Evolutionary conservation across 2,329 filamentous ascomycete genomes (phyloP), one percentile per base, ranked within the genome.

Genomic region (Xylariaceae sp.): DNA sequence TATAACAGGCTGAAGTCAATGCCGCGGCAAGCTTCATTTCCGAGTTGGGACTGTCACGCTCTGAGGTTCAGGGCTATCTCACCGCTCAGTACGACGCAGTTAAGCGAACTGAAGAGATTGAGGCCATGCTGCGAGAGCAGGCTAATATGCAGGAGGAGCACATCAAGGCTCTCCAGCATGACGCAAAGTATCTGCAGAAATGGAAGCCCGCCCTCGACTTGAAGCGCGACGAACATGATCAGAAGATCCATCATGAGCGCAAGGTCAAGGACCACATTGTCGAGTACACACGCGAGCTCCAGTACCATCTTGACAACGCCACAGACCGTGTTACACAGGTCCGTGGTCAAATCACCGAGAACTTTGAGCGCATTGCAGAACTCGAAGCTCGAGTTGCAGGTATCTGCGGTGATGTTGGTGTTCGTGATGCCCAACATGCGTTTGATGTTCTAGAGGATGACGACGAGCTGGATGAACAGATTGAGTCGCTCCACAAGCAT

Each of bases 1-100:
- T 16, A n/a, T 5, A 16, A 17, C 39, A 61, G 57, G 42, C 45
- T 22, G 56, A 59, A 41, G 50, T 58, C 23, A 16, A 55, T 22
- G 27, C 35, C 17, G 53, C 50, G 17, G 19, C 34, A 16, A n/a
- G 22, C 14, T 22, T 19, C 2, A 22, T 42, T 6, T 38, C 48
- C 16, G 40, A 42, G 8, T 22, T 41, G 7, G 7, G 14, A 16
- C 22, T 14, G 0, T 14, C 10, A 2, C 25, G 43, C 2, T 6
- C 35, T 1, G 41, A 55, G 6, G 33, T 56, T 20, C 22, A 35
- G 3, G 22, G 23, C 8, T 34, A 39, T 17, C 22, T 59, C 11
- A 27, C 22, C 1, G 5, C 22, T 5, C 55, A 56, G 14, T 54
- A 52, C 44, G 4, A 35, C 3, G 22, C 42, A 2, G 36, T 55